A percentile compares a stretch with the other conserved stretches of the same genome.
These are phyloP conservation scores for Rhodotorula sp. DNA, from an alignment of 1,284 basidiomycete species.

Conservation along the genomic window DNA sequence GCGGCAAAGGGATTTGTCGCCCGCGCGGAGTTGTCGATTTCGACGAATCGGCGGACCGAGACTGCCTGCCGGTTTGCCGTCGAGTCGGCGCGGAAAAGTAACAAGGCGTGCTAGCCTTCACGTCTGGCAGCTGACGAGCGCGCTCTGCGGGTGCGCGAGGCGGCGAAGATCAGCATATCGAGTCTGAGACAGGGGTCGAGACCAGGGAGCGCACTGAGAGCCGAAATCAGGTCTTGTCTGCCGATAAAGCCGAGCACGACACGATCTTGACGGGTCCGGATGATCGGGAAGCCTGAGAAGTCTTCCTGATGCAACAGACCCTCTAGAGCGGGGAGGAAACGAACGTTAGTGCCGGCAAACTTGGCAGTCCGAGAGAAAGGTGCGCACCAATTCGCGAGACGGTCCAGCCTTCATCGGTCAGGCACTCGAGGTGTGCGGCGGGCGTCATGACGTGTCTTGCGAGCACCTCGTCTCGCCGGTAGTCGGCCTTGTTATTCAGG, in stretches of 20 bases:
- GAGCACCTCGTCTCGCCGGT: constrained; percentile 63
- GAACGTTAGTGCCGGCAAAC: constrained; percentile 45
- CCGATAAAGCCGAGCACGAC: constrained; percentile 87
- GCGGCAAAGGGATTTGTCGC: constrained; percentile 5
- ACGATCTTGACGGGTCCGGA: constrained; percentile 54
- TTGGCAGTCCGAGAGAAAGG: not conserved
- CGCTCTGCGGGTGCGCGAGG: constrained; percentile 8
- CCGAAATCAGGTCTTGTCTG: constrained; percentile 84
- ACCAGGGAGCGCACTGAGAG: constrained; percentile 62
- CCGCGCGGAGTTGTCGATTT: not conserved
- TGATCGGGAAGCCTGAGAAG: constrained; percentile 85
- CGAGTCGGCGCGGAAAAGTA: constrained; percentile 12
- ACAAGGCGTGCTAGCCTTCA: constrained; percentile 25
- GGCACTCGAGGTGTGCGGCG: constrained; percentile 26
- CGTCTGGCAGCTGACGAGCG: constrained; percentile 5
- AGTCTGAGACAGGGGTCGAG: not conserved
- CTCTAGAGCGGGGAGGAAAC: constrained; percentile 11
- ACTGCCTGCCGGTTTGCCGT: not conserved
- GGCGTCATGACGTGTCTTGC: constrained; percentile 65
- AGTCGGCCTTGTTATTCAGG: constrained; percentile 64
- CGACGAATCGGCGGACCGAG: not conserved
- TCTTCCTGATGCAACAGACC: constrained; percentile 44
- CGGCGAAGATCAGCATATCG: no score
- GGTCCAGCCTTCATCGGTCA: constrained; percentile 37
- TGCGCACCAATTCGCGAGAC: constrained; percentile 15